phyloP scores from a whole-genome alignment of 345 rosid species.

The Salix arbutifolia region DNA sequence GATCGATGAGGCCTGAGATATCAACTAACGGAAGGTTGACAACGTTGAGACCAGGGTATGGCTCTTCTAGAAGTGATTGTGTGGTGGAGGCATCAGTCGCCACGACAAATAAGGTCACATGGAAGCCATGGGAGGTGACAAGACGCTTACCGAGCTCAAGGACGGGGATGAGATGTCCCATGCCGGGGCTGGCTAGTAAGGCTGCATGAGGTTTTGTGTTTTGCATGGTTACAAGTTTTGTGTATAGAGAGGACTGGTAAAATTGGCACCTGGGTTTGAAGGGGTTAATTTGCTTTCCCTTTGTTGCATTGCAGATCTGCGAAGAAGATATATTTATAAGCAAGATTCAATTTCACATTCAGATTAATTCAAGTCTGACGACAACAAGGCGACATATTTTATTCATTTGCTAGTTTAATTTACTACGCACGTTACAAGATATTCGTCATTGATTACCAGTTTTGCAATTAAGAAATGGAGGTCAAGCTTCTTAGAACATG shows the following conservation, averaged over 20 bases:
- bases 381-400: too few relatives aligned
- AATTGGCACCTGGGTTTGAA: too few relatives aligned
- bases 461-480: too few relatives aligned
- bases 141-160: constrained; percentile 18
- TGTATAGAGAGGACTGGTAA: background rate
- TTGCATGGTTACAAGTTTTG: background rate
- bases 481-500: too few relatives aligned
- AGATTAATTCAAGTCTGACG: too few relatives aligned
- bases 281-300: too few relatives aligned
- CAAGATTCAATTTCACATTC: too few relatives aligned
- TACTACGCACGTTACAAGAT: too few relatives aligned
- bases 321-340: too few relatives aligned
- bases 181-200: constrained; percentile 16
- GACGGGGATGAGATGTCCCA: constrained; percentile 17
- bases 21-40: constrained; percentile 5
- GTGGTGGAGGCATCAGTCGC: constrained; percentile 1
- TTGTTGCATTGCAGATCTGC: too few relatives aligned
- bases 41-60: background rate
- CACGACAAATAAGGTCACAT: constrained; percentile 11
- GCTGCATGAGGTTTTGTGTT: constrained; percentile 13
- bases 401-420: too few relatives aligned
- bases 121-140: constrained; percentile 3
- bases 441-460: too few relatives aligned
- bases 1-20: background rate
- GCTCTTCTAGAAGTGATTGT: background rate